phyloP scores from a whole-genome alignment of 768 basidiomycete genomes.

The Trametes gibbosa region DNA sequence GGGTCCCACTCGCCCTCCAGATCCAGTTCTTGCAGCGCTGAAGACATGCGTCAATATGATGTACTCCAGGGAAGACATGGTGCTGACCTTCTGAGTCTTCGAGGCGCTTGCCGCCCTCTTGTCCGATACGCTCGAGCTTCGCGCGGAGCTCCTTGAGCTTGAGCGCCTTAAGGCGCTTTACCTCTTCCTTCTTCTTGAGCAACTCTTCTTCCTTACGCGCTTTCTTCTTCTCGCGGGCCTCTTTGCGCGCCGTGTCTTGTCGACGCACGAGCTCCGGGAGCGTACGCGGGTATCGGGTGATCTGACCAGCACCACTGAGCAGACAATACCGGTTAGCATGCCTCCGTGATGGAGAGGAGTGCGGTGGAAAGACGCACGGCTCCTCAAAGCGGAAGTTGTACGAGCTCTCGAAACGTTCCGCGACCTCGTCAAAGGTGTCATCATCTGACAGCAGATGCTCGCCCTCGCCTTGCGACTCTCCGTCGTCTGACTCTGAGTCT shows the following conservation, averaged over 20 bases:
- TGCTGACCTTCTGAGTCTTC: constrained; percentile 32
- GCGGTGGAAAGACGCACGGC: constrained; percentile 53
- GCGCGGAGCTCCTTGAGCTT: constrained; percentile 78
- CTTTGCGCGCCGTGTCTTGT: constrained; percentile 75
- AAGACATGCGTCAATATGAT: neutral
- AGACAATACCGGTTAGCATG: constrained; percentile 10
- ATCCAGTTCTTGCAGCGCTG: constrained; percentile 69
- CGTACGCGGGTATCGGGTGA: constrained; percentile 76
- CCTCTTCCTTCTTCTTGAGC: constrained; percentile 71
- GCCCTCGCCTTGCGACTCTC: constrained; percentile 18
- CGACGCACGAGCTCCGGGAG: constrained; percentile 63
- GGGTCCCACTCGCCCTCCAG: constrained; percentile 95
- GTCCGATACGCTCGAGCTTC: constrained; percentile 70
- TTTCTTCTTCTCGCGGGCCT: constrained; percentile 76
- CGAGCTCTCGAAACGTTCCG: constrained; percentile 89
- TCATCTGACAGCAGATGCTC: constrained; percentile 47
- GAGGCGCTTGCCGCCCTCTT: constrained; percentile 61
- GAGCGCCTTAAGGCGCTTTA: constrained; percentile 76
- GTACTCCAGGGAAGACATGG: neutral
- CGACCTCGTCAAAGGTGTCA: constrained; percentile 85
- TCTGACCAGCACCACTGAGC: constrained; percentile 59
- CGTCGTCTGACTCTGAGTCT: constrained; percentile 9
- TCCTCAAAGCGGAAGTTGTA: constrained; percentile 99
- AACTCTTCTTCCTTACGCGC: constrained; percentile 79
- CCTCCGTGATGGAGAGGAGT: neutral